Base-by-base conservation (phyloP, 2,329 filamentous ascomycete species). In the Aspergillus latus region DNA sequence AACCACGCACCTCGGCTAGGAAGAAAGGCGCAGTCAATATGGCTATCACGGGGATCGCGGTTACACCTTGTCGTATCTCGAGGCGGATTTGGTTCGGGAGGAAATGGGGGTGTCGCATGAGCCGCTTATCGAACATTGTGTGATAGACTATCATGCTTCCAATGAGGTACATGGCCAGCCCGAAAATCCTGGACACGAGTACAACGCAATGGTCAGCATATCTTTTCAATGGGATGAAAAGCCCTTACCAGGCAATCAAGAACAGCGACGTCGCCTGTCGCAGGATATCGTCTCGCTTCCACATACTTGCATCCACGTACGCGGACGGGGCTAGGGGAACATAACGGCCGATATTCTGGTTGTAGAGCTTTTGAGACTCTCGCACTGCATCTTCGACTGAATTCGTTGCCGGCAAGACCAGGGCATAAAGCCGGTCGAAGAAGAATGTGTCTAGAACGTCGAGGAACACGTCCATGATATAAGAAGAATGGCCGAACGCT, bases 71-170 rank as follows among this genome's bases (percentile, higher is more conserved):
- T 59, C 79, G 78, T 67, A 97, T 96, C 73, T 97, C 93, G 62
- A 90, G 83, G 55, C 81, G 80, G 63, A 97, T 87, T 74, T 97
- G 93, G 75, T 96, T 92, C 77, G 92, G 94, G 67, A 97, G 87
- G 76, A 92, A 97, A 69, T 92, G 92, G 30, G 93, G 93, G 73
- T 97, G 92, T 54, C 89, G 78, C 74, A 93, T 85, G 44, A 90
- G 92, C 40, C 85, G 82, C 74, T 97, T 94, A 78, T 97, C 92
- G 76, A 96, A 97, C 50, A 47, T 39, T 28, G 50, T 52, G 28
- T 88, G 66, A 76, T 95, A 97, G 34, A 92, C 94, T 26, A 95
- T 78, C 2, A 86, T 82, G 13, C 92, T 89, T 70, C 90, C 91
- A 62, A 89, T 64, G 72, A 92, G 95, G 81, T 97, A 97, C 58